A percentile compares a stretch with the other conserved stretches of the same genome.
phyloP scores from a whole-genome alignment of 2,329 filamentous ascomycete species.

The Hypoxylon sp. region DNA sequence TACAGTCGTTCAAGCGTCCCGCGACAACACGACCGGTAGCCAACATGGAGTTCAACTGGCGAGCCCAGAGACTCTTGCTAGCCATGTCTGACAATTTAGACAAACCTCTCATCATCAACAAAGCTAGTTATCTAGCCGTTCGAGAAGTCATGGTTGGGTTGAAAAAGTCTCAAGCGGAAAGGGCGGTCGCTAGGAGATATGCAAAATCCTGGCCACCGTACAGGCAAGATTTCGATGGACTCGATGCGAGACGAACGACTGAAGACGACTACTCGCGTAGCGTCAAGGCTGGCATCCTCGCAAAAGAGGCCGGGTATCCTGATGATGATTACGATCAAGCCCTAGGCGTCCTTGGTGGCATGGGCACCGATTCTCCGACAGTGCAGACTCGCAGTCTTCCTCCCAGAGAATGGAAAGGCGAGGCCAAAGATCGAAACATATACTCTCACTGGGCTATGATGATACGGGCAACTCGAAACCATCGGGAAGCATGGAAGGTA shows the following conservation, averaged over 20 bases:
- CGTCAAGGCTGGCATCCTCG: conserved; percentile 60
- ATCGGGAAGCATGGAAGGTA: conserved; percentile 65
- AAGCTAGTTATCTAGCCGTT: conserved; percentile 62
- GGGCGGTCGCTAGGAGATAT: conserved; percentile 56
- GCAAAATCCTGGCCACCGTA: conserved; percentile 68
- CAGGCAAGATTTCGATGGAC: conserved; percentile 63
- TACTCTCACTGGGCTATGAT: conserved; percentile 61
- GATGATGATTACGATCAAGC: conserved; percentile 56
- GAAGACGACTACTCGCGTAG: conserved; percentile 63
- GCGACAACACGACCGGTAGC: conserved; percentile 45
- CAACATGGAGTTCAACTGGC: conserved; percentile 61
- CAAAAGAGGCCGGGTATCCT: conserved; percentile 64
- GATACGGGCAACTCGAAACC: conserved; percentile 66
- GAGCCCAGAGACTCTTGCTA: conserved; percentile 63
- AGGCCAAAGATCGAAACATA: conserved; percentile 45
- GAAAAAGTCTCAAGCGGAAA: conserved; percentile 61
- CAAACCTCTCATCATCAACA: conserved; percentile 59
- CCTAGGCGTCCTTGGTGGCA: conserved; percentile 62
- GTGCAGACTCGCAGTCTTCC: conserved; percentile 60
- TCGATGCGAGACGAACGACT: conserved; percentile 61
- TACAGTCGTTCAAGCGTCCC: conserved; percentile 49
- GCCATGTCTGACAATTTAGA: conserved; percentile 58
- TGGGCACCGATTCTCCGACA: conserved; percentile 60
- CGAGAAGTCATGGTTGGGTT: conserved; percentile 61
- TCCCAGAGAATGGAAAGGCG: conserved; percentile 44